Base-by-base conservation (phyloP, 371 early-diverging fungal species). In the Syncephalastrum monosporum region DNA sequence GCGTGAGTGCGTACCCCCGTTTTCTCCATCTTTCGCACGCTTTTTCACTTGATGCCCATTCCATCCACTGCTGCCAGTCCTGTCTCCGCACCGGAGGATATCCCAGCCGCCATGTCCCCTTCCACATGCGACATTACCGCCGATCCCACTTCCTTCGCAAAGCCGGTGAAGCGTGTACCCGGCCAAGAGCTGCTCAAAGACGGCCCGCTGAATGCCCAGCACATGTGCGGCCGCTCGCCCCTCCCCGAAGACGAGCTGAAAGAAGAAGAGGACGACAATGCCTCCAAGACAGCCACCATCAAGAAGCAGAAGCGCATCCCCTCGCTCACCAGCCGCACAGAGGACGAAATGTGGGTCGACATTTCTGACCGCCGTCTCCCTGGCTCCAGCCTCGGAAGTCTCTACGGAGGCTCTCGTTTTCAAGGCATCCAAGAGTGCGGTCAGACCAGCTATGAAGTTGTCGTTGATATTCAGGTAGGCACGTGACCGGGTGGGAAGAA, bases 401-500 rank as follows among this genome's bases (percentile, higher is more conserved):
- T 92, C 19, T 91, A 87, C 62, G 67, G 84, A 5, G 92, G 92
- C 8, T 78, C 85, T 29, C 67, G 63, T 33, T 92, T 92, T 60
- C 72, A 64, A 53, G 92, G 92, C 27, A 79, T 83, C 23, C 92
- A 92, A 65, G 77, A 77, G 55, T 86, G 87, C 52, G 87, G 85
- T 7, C 64, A 69, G 2, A 82, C 74, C 44, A 78, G 83, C 50
- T 92, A 92, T 54, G 82, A 86, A 50, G 92, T 92, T 0, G 54
- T 75, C 24, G 92, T 92, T 4, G 81, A 87, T 55, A 87, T 91
- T 63, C 87, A 90, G 87, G 91, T 89, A 77, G 21, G 45, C 19
- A 27, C 15, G 29, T 16, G n/a, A 23, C 19, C 19, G 42, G 25
- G 13, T 15, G 44, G 25, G 19, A 38, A 33, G 55, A 42, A 23